Evolutionary conservation across 345 rosid species (phyloP).

Genomic region (Corchorus capsularis): DNA sequence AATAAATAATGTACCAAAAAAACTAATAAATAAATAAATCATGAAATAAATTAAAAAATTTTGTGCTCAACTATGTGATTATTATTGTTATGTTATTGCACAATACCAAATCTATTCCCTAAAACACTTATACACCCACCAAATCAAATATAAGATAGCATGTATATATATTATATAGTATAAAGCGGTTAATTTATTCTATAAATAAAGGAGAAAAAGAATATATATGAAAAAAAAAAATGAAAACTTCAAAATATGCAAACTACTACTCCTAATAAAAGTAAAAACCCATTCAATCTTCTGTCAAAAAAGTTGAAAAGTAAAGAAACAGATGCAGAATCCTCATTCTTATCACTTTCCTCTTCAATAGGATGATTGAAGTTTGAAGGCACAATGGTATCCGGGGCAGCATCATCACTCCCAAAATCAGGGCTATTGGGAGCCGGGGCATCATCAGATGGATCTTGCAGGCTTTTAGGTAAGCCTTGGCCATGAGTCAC

Average conservation of each 20-base stretch:
- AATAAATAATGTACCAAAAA: too few species aligned
- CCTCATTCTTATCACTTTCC: constrained; percentile 34
- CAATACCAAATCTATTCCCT: background rate
- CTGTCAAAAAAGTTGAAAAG: constrained; percentile 6
- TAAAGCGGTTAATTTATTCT: background rate
- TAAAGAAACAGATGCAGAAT: constrained; percentile 38
- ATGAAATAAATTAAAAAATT: too few species aligned
- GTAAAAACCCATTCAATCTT: constrained; percentile 30
- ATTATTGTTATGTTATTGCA: too few species aligned
- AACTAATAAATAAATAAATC: too few species aligned
- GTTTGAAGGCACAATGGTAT: constrained; percentile 67
- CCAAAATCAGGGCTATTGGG: constrained; percentile 51
- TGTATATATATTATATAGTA: background rate
- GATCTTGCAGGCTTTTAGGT: constrained; percentile 51
- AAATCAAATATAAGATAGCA: background rate
- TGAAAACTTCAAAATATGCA: constrained; percentile 22
- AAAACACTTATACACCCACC: constrained; percentile 3
- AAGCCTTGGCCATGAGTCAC: constrained; percentile 84
- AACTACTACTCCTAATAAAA: constrained; percentile 31
- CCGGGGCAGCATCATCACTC: constrained; percentile 70
- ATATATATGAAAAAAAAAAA: background rate
- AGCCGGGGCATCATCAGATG: constrained; percentile 61
- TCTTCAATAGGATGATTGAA: constrained; percentile 61
- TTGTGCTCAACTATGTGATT: too few species aligned
- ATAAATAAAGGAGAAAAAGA: background rate